Percentiles rank a stretch among this genome's conserved stretches.
Evolutionary conservation across 2,329 filamentous ascomycete genomes (phyloP).

Genomic region (Akanthomyces dipterigenus): DNA sequence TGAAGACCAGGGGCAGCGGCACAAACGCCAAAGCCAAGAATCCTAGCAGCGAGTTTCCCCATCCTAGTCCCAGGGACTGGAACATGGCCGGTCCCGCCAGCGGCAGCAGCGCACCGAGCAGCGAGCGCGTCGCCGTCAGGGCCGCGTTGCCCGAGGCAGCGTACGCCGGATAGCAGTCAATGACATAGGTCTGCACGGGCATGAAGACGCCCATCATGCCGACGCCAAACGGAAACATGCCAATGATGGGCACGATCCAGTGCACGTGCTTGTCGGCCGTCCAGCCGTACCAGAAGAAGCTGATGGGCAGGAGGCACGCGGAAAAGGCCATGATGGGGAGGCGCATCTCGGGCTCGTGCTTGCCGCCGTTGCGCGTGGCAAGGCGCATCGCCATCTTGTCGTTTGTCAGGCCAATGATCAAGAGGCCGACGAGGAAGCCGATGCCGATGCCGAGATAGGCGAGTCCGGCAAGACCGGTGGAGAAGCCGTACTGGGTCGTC

Average conservation of each 20-base stretch:
- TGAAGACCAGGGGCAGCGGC: background rate
- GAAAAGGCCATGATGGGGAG: constrained; percentile 39
- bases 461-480: constrained; percentile 30
- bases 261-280: constrained; percentile 37
- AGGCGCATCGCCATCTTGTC: constrained; percentile 36
- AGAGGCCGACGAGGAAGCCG: constrained; percentile 29
- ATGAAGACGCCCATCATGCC: constrained; percentile 33
- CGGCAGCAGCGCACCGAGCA: constrained; percentile 55
- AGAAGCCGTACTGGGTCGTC: constrained; percentile 52
- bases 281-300: constrained; percentile 50
- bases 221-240: constrained; percentile 35
- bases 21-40: constrained; percentile 23
- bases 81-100: constrained; percentile 41
- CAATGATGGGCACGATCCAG: constrained; percentile 44
- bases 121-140: constrained; percentile 44
- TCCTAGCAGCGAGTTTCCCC: constrained; percentile 33
- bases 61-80: constrained; percentile 36
- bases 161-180: constrained; percentile 41
- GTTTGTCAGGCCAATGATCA: constrained; percentile 23
- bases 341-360: constrained; percentile 33
- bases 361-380: constrained; percentile 29
- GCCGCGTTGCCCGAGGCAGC: constrained; percentile 45
- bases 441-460: constrained; percentile 36
- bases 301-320: constrained; percentile 40
- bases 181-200: constrained; percentile 47